Evolutionary conservation across 139 green algal genomes (phyloP).

Genomic region (Chlorella sp.): DNA sequence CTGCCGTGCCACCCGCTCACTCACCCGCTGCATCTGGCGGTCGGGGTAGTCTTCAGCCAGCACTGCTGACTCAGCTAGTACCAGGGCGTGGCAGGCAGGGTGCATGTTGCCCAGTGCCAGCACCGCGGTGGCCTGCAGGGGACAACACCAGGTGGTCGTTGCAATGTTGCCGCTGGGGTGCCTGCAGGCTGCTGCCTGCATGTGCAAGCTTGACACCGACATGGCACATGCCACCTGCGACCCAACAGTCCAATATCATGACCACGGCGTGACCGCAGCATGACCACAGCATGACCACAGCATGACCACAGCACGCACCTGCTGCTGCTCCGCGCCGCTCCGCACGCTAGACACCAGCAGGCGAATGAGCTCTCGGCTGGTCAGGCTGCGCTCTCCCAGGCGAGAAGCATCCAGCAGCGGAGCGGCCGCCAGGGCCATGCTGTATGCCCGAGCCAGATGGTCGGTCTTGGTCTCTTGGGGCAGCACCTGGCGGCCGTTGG

Average conservation of each 20-base stretch:
- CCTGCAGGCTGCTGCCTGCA: too few species aligned
- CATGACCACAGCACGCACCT: too few species aligned
- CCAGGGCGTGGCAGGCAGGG: constrained; percentile 53
- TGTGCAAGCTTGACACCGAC: too few species aligned
- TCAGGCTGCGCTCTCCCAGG: constrained; percentile 36
- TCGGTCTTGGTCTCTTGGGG: constrained; percentile 41
- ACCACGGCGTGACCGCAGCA: too few species aligned
- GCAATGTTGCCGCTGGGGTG: too few species aligned
- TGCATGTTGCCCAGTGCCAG: constrained; percentile 77
- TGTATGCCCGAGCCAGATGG: constrained; percentile 65
- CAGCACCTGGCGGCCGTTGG: constrained; percentile 32
- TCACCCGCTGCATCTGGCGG: constrained; percentile 29
- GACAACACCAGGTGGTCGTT: too few species aligned
- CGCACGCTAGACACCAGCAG: constrained; percentile 37
- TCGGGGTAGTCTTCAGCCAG: constrained; percentile 68
- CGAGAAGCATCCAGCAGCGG: constrained; percentile 36
- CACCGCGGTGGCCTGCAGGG: constrained; percentile 49
- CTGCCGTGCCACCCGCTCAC: background rate
- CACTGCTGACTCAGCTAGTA: constrained; percentile 64
- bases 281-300: too few species aligned
- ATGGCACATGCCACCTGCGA: too few species aligned
- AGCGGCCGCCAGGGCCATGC: constrained; percentile 55
- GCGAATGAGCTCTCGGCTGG: constrained; percentile 49
- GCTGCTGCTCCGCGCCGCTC: constrained; percentile 13
- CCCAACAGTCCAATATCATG: too few species aligned